Base-by-base conservation (phyloP, 75 land plant species). In the Gnetum montanum region DNA sequence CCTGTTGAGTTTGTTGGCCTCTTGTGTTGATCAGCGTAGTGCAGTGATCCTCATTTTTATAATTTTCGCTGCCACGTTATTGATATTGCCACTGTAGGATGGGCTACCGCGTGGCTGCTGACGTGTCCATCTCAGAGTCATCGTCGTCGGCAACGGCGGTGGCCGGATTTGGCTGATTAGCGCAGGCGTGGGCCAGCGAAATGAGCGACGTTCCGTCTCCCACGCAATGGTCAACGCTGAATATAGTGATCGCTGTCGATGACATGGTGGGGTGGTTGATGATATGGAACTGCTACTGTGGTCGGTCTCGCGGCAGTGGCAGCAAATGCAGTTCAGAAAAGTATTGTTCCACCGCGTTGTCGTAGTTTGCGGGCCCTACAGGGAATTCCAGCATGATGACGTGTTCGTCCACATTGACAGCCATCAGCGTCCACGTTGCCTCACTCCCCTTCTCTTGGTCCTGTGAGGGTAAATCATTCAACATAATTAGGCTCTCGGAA, bases 171-270 rank as follows among this genome's bases (percentile, higher is more conserved):
- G 12, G 35, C 10, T 24, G 27, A 1, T 33, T 52, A 35, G 33
- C 36, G n/a, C 54, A 52, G 0, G 31, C 30, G 3, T 31, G 34
- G 0, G 20, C 4, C 0, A 52, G 3, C n/a, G 54, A 52, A 33
- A 52, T 52, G 23, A 52, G 54, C 16, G 54, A 52, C 2, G 16
- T 18, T 0, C 54, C 54, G 28, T 52, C 54, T 18, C 54, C 54
- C 15, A 49, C 4, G n/a, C 31, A 24, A 49, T 49, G 51, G 15
- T 49, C 31, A 6, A 49, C 15, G 18, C 13, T 50, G 1, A 50
- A 1, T 2, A 50, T 18, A 16, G 31, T 0, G 6, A 29, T 28
- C 1, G 54, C 6, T n/a, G 24, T 20, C 8, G 19, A 31, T 4
- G n/a, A 16, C 6, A 19, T 50, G 54, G 54, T 50, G 3, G 28